Evolutionary conservation across 495 filamentous ascomycete genomes (phyloP).

Genomic region (Penicillium robsamsonii): DNA sequence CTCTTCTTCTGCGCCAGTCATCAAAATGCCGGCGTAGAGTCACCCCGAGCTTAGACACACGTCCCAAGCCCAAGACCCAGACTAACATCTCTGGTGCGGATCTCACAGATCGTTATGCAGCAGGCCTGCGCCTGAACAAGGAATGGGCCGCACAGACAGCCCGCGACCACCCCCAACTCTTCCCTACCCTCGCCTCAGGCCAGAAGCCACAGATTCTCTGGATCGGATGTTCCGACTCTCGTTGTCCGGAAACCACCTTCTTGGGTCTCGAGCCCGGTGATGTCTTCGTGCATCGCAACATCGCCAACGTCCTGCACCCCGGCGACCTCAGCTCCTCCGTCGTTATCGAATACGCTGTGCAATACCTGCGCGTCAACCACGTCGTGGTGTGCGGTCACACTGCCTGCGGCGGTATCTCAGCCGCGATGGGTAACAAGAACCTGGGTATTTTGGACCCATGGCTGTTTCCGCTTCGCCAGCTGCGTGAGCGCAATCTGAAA

Average conservation of each 20-base stretch:
- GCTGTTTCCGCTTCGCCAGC: constrained; percentile 66
- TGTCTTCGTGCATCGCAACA: constrained; percentile 92
- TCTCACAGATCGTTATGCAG: constrained; percentile 32
- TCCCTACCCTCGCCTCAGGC: constrained; percentile 63
- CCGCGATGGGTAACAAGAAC: constrained; percentile 62
- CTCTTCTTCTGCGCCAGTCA: constrained; percentile 20
- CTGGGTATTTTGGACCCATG: constrained; percentile 82
- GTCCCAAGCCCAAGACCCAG: constrained; percentile 15
- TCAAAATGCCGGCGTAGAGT: constrained; percentile 2
- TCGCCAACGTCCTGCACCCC: constrained; percentile 81
- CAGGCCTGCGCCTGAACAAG: constrained; percentile 54
- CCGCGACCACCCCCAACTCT: constrained; percentile 67
- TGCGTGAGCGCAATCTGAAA: constrained; percentile 53
- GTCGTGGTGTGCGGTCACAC: constrained; percentile 85
- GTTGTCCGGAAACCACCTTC: constrained; percentile 83
- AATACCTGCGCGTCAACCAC: constrained; percentile 72
- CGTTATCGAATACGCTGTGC: constrained; percentile 84
- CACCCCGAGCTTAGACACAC: not conserved
- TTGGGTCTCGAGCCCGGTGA: constrained; percentile 80
- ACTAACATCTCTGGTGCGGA: constrained; percentile 18
- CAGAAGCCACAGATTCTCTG: constrained; percentile 81
- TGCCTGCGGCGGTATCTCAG: constrained; percentile 72
- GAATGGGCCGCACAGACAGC: constrained; percentile 66
- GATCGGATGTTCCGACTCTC: constrained; percentile 90
- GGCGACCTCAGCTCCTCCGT: constrained; percentile 71